Conservation (phyloP, 768 basidiomycete species). For the Mycena latifolia region DNA sequence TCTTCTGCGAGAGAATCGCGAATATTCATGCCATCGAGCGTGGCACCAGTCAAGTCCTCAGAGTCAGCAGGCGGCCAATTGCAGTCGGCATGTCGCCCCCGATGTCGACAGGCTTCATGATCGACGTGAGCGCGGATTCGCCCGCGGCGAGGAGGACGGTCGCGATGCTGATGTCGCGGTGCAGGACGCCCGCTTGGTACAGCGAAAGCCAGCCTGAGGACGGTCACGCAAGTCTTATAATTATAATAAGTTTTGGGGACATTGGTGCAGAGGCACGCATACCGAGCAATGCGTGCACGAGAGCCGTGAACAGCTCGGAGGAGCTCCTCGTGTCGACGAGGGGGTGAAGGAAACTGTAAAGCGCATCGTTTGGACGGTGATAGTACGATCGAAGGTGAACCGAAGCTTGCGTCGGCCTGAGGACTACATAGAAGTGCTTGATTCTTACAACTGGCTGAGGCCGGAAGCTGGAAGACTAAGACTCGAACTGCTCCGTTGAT, state of each 20-base stretch:
- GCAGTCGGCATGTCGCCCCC: background rate
- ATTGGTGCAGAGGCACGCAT: background rate
- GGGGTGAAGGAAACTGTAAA: background rate
- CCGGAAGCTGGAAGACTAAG: too few relatives aligned
- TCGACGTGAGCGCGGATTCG: too few relatives aligned
- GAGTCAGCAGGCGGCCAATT: background rate
- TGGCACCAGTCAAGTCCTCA: background rate
- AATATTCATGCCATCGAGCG: background rate
- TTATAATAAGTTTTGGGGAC: background rate
- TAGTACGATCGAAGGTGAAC: too few relatives aligned
- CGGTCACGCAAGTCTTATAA: too few relatives aligned
- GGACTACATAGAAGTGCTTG: too few relatives aligned
- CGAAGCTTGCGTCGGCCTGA: too few relatives aligned
- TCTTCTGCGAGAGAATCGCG: background rate
- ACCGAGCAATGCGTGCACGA: conserved; percentile 29
- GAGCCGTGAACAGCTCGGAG: conserved; percentile 3
- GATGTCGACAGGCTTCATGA: background rate
- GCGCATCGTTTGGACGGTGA: too few relatives aligned
- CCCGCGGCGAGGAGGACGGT: conserved; percentile 25
- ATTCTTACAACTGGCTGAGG: too few relatives aligned
- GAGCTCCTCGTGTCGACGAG: conserved; percentile 4
- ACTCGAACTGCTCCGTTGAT: too few relatives aligned
- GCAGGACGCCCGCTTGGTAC: conserved; percentile 20
- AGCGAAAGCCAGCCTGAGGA: conserved; percentile 29
- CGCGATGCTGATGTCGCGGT: conserved; percentile 32